Conservation (phyloP, 257 asterid species). For the Misopates orontium region DNA sequence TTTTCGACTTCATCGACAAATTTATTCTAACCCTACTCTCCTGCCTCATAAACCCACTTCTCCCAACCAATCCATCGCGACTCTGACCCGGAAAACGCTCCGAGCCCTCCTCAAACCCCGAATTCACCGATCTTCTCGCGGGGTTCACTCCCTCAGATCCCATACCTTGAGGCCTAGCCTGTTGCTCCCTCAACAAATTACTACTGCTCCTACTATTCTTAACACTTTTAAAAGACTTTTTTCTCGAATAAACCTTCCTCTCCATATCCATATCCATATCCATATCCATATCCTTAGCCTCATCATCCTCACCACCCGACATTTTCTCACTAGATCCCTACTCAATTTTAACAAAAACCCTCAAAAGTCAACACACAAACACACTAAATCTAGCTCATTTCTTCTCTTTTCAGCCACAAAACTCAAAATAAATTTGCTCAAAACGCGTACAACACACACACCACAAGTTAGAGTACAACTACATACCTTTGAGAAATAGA, state of each 20-base stretch:
- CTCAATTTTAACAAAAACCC: conserved; percentile 17
- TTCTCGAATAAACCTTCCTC: conserved; percentile 56
- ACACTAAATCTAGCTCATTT: conserved; percentile 22
- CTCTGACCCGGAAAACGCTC: conserved; percentile 49
- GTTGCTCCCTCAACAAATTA: conserved; percentile 37
- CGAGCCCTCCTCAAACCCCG: conserved; percentile 42
- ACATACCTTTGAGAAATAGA: conserved; percentile 1
- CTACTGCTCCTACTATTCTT: conserved; percentile 40
- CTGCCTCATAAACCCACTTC: conserved; percentile 46
- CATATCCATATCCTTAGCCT: conserved; percentile 57
- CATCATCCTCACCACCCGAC: conserved; percentile 59
- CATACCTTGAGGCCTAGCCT: conserved; percentile 34
- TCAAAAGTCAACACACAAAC: conserved; percentile 14
- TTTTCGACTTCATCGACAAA: conserved; percentile 62
- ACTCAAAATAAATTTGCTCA: neutral
- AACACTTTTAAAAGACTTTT: conserved; percentile 62
- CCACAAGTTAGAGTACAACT: neutral
- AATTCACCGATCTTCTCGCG: conserved; percentile 30
- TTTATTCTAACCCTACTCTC: conserved; percentile 59
- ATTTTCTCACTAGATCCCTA: conserved; percentile 32
- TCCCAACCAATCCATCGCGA: conserved; percentile 40
- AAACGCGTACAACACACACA: no score
- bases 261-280: conserved; percentile 57
- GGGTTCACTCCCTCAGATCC: conserved; percentile 45
- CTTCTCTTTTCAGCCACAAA: neutral